Base-by-base conservation (phyloP, 805 yeast genomes). In the Phaffomyces antillensis region DNA sequence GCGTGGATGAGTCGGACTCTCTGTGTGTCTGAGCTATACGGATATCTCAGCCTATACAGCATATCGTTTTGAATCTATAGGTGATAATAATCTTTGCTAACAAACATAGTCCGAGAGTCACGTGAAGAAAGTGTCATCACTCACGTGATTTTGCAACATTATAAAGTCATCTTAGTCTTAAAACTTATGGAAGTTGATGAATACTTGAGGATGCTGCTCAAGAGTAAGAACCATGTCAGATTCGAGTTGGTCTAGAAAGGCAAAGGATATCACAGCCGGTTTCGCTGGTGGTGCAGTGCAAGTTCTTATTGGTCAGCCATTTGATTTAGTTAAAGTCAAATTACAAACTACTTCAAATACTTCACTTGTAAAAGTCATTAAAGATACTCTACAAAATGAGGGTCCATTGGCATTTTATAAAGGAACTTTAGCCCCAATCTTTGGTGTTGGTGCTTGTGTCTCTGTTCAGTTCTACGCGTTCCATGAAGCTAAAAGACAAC, bases 381-480 rank as follows among this genome's bases (percentile, higher is more conserved):
- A 75, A 53, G 73, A 79, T 52, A 72, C 93, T 42, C 35, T 93
- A 39, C 71, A 73, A 40, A 82, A 85, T 47, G 99, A 93, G 65
- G 99, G 99, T 2, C 75, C 81, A 9, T 45, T 67, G 25, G 99
- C 95, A 0, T 88, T 91, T 59, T 91, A 91, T 64, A 81, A 95
- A 66, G 99, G 99, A 31, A 91, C 96, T 3, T 60, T 89, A 49
- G 89, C 97, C 3, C 99, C 99, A 16, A 72, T 91, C 52, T 62
- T 91, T 31, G 99, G 99, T 20, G 88, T 90, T 11, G 99, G 99
- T 41, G 96, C 96, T 0, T 90, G 97, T 72, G 97, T 93, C 13
- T 86, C 96, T 15, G 87, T 91, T 30, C 99, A 93, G 65, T 91
- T 91, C 60, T 93, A 96, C 42, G 96, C 87, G 1, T 83, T 88